A percentile compares a stretch with the other conserved stretches of the same genome.
These are phyloP conservation scores for cucumber (Cucumis sativus) DNA, from an alignment of 306 rosid species.

Conservation along the genomic window Cucumber_9930_V3 NC_026660.2:26092001-26092500, in stretches of 20 bases:
- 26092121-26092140: slow-evolving; percentile 13
- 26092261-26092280: neutral
- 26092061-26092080: slow-evolving; percentile 89
- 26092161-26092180: neutral
- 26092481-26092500: slow-evolving; percentile 96
- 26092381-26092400: neutral
- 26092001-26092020: slow-evolving; percentile 60
- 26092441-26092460: slow-evolving; percentile 93
- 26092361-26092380: neutral
- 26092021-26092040: slow-evolving; percentile 81
- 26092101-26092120: slow-evolving; percentile 69
- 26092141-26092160: neutral
- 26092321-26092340: neutral
- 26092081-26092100: slow-evolving; percentile 95
- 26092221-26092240: neutral
- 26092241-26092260: neutral
- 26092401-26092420: slow-evolving; percentile 78
- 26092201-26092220: neutral
- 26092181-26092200: neutral
- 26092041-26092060: slow-evolving; percentile 88
- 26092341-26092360: neutral
- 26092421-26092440: slow-evolving; percentile 94
- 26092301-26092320: neutral
- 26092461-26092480: slow-evolving; percentile 81
- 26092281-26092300: neutral